phyloP scores from a whole-genome alignment of 306 rosid species.

The Vicia sativa region DNA sequence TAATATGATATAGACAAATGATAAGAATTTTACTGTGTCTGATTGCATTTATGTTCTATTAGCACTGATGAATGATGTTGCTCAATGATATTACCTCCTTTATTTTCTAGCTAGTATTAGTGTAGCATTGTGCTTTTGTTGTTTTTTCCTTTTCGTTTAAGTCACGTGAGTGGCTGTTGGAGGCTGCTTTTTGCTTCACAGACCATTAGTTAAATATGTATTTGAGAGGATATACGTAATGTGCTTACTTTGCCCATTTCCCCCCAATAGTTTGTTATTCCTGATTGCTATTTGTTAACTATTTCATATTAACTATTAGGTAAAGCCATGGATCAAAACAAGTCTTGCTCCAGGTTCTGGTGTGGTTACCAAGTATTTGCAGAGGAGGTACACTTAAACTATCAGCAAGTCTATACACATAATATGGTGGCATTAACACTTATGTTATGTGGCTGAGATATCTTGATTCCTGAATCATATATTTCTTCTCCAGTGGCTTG shows the following conservation, averaged over 20 bases:
- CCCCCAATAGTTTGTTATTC: constrained; percentile 2
- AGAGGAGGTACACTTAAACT: constrained; percentile 62
- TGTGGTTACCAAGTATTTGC: constrained; percentile 92
- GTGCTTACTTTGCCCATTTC: background rate
- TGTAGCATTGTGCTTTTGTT: constrained; percentile 8
- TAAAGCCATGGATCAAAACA: constrained; percentile 96
- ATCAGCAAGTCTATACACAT: background rate
- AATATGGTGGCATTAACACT: background rate
- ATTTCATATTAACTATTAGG: constrained; percentile 52
- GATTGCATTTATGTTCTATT: constrained; percentile 24
- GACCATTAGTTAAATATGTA: constrained; percentile 20
- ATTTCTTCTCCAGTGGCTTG: constrained; percentile 64
- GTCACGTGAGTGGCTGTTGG: constrained; percentile 16
- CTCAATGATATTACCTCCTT: constrained; percentile 25
- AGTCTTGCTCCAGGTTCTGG: constrained; percentile 99
- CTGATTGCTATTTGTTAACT: constrained; percentile 33
- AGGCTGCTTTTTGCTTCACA: constrained; percentile 20
- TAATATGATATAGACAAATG: constrained; percentile 13
- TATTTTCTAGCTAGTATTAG: constrained; percentile 9
- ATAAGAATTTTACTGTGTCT: background rate
- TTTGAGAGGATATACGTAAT: constrained; percentile 12
- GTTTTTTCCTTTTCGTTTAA: constrained; percentile 20
- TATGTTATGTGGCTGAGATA: constrained; percentile 20
- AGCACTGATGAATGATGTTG: constrained; percentile 3
- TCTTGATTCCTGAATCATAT: constrained; percentile 30